These are phyloP conservation scores for Cornus florida DNA, from an alignment of 148 eudicot genomes.

Conservation along the genomic window DNA sequence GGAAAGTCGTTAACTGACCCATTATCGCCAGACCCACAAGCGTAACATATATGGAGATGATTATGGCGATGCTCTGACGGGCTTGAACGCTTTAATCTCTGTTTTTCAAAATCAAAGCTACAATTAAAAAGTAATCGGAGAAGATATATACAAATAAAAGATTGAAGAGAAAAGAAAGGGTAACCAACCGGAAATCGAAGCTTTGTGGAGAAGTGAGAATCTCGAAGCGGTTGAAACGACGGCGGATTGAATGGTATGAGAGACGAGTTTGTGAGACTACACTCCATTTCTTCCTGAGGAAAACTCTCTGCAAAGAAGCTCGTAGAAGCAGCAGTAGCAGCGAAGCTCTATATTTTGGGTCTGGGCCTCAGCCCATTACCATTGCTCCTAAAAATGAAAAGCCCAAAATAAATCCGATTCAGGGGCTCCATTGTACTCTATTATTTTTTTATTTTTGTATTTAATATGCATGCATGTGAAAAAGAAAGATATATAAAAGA, in stretches of 20 bases:
- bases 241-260: conserved; percentile 36
- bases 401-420: too few species aligned
- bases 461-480: too few species aligned
- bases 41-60: conserved; percentile 34
- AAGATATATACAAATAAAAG: background rate
- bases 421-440: too few species aligned
- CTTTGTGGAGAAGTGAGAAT: conserved; percentile 30
- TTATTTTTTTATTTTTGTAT: too few species aligned
- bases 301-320: background rate
- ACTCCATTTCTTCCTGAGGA: conserved; percentile 47
- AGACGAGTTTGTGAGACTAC: conserved; percentile 45
- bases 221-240: conserved; percentile 33
- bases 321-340: background rate
- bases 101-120: conserved; percentile 6
- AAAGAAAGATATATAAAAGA: too few species aligned
- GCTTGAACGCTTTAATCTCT: conserved; percentile 46
- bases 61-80: conserved; percentile 24
- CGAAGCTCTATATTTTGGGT: background rate
- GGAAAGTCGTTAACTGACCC: conserved; percentile 48
- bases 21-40: conserved; percentile 55
- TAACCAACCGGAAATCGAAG: conserved; percentile 49
- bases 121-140: background rate
- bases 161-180: background rate
- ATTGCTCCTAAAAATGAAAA: too few species aligned
- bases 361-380: background rate